Evolutionary conservation across 495 filamentous ascomycete genomes (phyloP), one percentile per base, ranked within the genome.

Genomic region (Neurospora pannonica): DNA sequence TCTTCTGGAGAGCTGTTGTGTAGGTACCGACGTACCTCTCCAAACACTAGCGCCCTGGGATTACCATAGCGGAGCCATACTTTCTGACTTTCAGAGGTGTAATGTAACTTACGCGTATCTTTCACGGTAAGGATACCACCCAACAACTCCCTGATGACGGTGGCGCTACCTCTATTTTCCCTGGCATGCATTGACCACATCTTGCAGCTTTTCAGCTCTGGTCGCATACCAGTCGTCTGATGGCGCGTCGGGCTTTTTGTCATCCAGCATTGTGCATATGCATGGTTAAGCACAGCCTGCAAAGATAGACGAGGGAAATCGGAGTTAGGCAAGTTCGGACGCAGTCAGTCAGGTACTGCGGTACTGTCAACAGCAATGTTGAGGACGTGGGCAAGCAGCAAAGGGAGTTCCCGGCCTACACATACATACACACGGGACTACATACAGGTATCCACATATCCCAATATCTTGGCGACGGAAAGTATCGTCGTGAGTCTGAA

Each of bases 121-220:
- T 34, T 40, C 74, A 73, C 46, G 4, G 75, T n/a, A 72, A 38
- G 46, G 42, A 67, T 74, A 71, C 76, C 28, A 73, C 38, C 77
- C 71, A 75, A 62, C 48, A 71, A 75, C 73, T 31, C 48, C 48
- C 24, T 31, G 24, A 31, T 62, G 54, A 24, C 72, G 72, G 82
- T 82, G 84, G 82, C 82, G 82, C 80, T 82, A 80, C 82, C 79
- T 54, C 48, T 60, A 17, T 67, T 67, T 62, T 36, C 19, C 54
- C 54, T 67, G 28, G 54, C 54, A 67, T 67, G 48, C 54, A 62
- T 62, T 19, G 54, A 19, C 28, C 54, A 34, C 54, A 67, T 67
- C 28, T 76, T 75, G 82, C 82, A 80, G 77, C 80, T 84, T 84
- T 86, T 85, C 84, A 86, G 84, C 84, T 86, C 78, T 67, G 75